Percentiles rank a stretch among this genome's conserved stretches.
Evolutionary conservation across 1,284 basidiomycete genomes (phyloP).

Genomic region (Naganishia sp.): DNA sequence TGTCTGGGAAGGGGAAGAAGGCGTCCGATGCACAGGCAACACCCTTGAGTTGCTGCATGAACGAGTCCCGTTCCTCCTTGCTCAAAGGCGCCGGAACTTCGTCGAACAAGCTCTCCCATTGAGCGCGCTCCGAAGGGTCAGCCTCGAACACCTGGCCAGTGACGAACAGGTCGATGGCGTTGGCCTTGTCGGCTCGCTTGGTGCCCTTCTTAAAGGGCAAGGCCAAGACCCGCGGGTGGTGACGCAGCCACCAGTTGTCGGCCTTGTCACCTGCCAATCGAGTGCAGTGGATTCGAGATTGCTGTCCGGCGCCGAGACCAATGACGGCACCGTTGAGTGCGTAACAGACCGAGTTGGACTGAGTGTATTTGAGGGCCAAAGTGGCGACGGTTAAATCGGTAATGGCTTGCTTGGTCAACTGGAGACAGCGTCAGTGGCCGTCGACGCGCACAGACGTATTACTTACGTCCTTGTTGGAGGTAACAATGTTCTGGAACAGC

Average conservation of each 20-base stretch:
- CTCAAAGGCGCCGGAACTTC: slow-evolving; percentile 68
- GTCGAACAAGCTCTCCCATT: slow-evolving; percentile 91
- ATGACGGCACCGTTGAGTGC: slow-evolving; percentile 90
- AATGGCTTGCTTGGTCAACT: slow-evolving; percentile 73
- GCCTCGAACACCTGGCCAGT: slow-evolving; percentile 74
- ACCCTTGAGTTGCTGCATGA: slow-evolving; percentile 71
- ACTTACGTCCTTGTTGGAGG: slow-evolving; percentile 76
- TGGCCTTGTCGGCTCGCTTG: slow-evolving; percentile 96
- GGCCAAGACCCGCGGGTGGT: slow-evolving; percentile 86
- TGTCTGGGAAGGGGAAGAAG: slow-evolving; percentile 99
- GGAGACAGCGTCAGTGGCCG: slow-evolving; percentile 15
- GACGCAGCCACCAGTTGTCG: slow-evolving; percentile 99
- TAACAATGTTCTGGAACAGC: slow-evolving; percentile 86
- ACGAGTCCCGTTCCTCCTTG: slow-evolving; percentile 70
- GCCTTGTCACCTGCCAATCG: slow-evolving; percentile 95
- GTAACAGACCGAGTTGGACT: slow-evolving; percentile 98
- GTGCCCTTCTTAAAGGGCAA: slow-evolving; percentile 97
- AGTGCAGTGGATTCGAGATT: slow-evolving; percentile 99
- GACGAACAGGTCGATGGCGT: slow-evolving; percentile 96
- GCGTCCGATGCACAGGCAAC: slow-evolving; percentile 95
- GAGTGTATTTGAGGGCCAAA: slow-evolving; percentile 96
- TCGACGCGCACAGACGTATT: background rate
- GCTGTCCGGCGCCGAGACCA: slow-evolving; percentile 96
- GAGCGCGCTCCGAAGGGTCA: slow-evolving; percentile 80
- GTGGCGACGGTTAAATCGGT: slow-evolving; percentile 92